Percentiles rank a stretch among this genome's conserved stretches.
phyloP scores from a whole-genome alignment of 768 basidiomycete genomes.

The Leccinellum rugosiceps region DNA sequence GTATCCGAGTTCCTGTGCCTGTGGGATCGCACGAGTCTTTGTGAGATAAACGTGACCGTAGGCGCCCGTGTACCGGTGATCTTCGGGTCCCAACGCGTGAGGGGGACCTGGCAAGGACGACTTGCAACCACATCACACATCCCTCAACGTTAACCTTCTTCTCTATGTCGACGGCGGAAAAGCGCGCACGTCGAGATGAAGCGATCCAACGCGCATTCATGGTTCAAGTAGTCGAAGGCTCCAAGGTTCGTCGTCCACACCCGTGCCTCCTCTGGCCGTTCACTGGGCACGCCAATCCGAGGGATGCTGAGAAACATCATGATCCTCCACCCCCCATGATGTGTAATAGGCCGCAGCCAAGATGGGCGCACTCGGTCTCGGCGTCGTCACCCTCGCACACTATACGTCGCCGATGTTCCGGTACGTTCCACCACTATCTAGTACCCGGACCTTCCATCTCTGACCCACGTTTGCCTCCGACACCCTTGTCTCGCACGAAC shows the following conservation, averaged over 20 bases:
- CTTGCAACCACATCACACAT: not conserved
- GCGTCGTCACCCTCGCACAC: slow-evolving; percentile 61
- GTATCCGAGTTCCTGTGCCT: not conserved
- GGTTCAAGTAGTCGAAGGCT: slow-evolving; percentile 56
- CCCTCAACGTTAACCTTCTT: not conserved
- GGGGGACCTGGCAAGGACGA: not conserved
- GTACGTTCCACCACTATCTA: slow-evolving; percentile 36
- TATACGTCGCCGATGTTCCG: slow-evolving; percentile 72
- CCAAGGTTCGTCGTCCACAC: slow-evolving; percentile 43
- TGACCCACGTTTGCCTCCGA: not conserved
- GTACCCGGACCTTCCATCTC: not conserved
- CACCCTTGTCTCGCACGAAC: not conserved
- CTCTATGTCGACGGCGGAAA: slow-evolving; percentile 23
- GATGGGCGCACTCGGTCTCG: slow-evolving; percentile 52
- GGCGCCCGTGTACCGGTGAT: not conserved
- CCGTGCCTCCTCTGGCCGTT: not conserved
- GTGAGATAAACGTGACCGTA: not conserved
- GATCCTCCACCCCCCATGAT: not conserved
- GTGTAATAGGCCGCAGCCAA: slow-evolving; percentile 48
- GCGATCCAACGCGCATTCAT: slow-evolving; percentile 57
- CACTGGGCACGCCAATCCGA: not conserved
- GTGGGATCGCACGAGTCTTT: not conserved
- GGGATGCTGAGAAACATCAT: not conserved
- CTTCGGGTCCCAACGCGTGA: not conserved
- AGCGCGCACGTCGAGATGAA: slow-evolving; percentile 43